phyloP scores from a whole-genome alignment of 169 alveolate species.

The Plasmodium reichenowi region DNA sequence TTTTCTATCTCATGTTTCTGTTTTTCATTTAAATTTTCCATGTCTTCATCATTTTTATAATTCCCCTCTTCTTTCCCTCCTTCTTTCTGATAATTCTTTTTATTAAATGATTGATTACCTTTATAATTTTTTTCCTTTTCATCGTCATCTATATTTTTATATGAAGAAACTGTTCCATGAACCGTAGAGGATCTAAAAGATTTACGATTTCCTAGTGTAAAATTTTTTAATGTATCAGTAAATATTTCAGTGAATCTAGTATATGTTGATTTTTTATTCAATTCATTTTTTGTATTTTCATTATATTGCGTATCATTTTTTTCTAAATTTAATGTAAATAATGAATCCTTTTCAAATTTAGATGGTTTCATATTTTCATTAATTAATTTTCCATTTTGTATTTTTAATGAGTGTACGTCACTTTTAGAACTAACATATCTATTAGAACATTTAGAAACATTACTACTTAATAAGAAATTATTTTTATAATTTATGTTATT shows the following conservation, averaged over 20 bases:
- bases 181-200: slow-evolving; percentile 10
- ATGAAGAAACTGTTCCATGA: slow-evolving; percentile 12
- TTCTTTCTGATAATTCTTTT: neutral
- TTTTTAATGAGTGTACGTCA: slow-evolving; percentile 2
- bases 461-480: slow-evolving; percentile 4
- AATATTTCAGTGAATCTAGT: slow-evolving; percentile 55
- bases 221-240: slow-evolving; percentile 17
- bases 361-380: neutral
- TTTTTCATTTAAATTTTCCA: neutral
- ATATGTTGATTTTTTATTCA: slow-evolving; percentile 22
- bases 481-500: slow-evolving; percentile 4
- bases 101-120: too few species aligned
- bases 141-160: neutral
- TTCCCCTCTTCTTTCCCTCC: neutral
- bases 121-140: slow-evolving; percentile 12
- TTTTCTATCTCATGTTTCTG: too few species aligned
- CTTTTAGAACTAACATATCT: slow-evolving; percentile 24
- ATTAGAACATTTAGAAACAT: neutral
- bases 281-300: neutral
- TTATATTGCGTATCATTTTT: neutral
- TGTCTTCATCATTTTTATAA: neutral
- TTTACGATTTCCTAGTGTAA: slow-evolving; percentile 30
- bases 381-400: neutral
- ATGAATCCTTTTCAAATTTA: slow-evolving; percentile 23
- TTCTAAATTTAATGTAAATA: slow-evolving; percentile 3